These are phyloP conservation scores for Phytophthora tubulina DNA, from an alignment of 352 stramenopile species.

Conservation along the genomic window DNA sequence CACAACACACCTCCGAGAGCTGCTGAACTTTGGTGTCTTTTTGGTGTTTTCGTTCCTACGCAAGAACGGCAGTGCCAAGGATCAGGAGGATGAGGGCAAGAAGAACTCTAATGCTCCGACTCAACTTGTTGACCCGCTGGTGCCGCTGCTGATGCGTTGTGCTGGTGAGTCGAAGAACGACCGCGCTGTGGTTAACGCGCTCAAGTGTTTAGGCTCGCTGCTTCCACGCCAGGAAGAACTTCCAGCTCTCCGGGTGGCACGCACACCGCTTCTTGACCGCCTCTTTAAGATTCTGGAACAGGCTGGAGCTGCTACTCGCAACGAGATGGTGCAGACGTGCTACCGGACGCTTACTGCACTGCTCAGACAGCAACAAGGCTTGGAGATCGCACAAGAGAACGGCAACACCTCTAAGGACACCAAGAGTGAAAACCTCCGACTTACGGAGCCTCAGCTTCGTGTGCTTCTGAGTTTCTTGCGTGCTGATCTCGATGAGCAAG, in stretches of 20 bases:
- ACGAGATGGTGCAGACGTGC: constrained; percentile 96
- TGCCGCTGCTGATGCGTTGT: constrained; percentile 93
- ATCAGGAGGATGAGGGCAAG: constrained; percentile 23
- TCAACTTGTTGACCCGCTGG: constrained; percentile 92
- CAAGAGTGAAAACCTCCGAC: constrained; percentile 59
- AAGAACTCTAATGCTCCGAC: constrained; percentile 39
- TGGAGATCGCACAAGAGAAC: constrained; percentile 44
- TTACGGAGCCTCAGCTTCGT: constrained; percentile 78
- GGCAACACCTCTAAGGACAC: constrained; percentile 21
- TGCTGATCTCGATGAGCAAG: constrained; percentile 92
- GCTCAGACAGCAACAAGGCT: constrained; percentile 63
- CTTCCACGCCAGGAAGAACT: constrained; percentile 86
- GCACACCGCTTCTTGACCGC: constrained; percentile 88
- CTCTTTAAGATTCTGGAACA: constrained; percentile 94
- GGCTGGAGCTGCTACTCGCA: constrained; percentile 90
- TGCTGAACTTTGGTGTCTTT: constrained; percentile 89
- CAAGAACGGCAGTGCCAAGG: constrained; percentile 39
- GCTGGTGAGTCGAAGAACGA: constrained; percentile 93
- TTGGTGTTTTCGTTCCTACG: constrained; percentile 80
- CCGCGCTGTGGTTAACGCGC: constrained; percentile 91
- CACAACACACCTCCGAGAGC: constrained; percentile 77
- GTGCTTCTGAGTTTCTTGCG: constrained; percentile 94
- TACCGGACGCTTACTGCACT: constrained; percentile 95
- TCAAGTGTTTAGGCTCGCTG: constrained; percentile 93
- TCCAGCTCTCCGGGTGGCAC: constrained; percentile 86